A percentile compares a stretch with the other conserved stretches of the same genome.
phyloP scores from a whole-genome alignment of 1,284 basidiomycete species.

The Cryptococcus depauperatus region DNA sequence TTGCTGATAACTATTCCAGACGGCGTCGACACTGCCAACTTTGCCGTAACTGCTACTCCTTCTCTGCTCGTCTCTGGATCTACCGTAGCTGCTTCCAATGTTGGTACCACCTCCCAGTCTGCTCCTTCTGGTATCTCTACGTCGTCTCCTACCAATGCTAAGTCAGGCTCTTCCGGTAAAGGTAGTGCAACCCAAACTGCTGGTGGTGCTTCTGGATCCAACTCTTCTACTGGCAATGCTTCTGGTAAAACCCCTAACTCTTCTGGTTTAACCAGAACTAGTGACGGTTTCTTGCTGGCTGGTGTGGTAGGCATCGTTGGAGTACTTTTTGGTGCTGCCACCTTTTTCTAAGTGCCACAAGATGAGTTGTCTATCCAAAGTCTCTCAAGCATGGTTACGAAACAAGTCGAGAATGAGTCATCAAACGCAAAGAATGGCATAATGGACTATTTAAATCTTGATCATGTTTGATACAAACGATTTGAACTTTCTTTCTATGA shows the following conservation, averaged over 20 bases:
- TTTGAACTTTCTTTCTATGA: too few relatives aligned
- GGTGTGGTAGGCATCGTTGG: slow-evolving; percentile 17
- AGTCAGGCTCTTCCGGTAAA: slow-evolving; percentile 1
- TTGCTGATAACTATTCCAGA: slow-evolving; percentile 8
- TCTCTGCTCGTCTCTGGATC: slow-evolving; percentile 21
- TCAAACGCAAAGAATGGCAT: too few relatives aligned
- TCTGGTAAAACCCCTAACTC: neutral
- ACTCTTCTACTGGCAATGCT: neutral
- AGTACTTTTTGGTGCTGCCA: slow-evolving; percentile 15
- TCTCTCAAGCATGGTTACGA: too few relatives aligned
- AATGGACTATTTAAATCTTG: too few relatives aligned
- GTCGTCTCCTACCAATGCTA: slow-evolving; percentile 7
- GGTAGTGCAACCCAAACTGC: too few relatives aligned
- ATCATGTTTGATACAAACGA: too few relatives aligned
- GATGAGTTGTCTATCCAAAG: too few relatives aligned
- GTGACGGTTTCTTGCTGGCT: slow-evolving; percentile 5
- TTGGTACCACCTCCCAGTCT: slow-evolving; percentile 22
- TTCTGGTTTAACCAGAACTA: neutral
- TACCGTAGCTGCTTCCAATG: slow-evolving; percentile 11
- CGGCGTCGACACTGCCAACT: slow-evolving; percentile 34
- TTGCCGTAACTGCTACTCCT: slow-evolving; percentile 30
- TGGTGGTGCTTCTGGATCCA: too few relatives aligned
- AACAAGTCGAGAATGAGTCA: too few relatives aligned
- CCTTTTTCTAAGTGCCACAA: slow-evolving; percentile 18
- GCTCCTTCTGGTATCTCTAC: slow-evolving; percentile 12